Percentiles rank a stretch among this genome's conserved stretches.
Evolutionary conservation across 768 basidiomycete species (phyloP).

Genomic region (Dentipellis fragilis): DNA sequence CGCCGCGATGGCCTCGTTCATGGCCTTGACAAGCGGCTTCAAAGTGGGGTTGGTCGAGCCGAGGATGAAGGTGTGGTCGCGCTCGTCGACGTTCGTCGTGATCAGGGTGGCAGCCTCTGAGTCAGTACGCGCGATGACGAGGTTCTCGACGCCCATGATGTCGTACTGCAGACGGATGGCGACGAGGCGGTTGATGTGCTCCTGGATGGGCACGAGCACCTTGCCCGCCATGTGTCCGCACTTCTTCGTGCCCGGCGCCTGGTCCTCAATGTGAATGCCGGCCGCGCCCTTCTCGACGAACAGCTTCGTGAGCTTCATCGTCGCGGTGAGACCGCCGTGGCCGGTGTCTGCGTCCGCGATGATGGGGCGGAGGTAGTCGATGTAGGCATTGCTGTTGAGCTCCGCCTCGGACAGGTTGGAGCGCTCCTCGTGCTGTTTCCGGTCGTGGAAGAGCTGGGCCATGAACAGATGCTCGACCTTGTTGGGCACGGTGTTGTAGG

Average conservation of each 20-base stretch:
- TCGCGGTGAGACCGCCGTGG: slow-evolving; percentile 94
- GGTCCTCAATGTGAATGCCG: slow-evolving; percentile 96
- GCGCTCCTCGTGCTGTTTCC: slow-evolving; percentile 84
- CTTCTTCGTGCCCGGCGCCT: slow-evolving; percentile 96
- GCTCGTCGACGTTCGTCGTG: slow-evolving; percentile 90
- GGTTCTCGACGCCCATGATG: slow-evolving; percentile 95
- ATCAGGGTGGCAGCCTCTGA: slow-evolving; percentile 97
- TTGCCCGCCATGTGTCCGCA: slow-evolving; percentile 93
- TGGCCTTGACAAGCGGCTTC: slow-evolving; percentile 62
- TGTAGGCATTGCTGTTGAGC: slow-evolving; percentile 53
- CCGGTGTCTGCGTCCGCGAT: slow-evolving; percentile 98
- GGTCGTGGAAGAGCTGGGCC: slow-evolving; percentile 98
- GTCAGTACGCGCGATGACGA: slow-evolving; percentile 89
- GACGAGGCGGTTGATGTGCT: slow-evolving; percentile 96
- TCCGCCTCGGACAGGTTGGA: slow-evolving; percentile 60
- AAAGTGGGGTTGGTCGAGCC: slow-evolving; percentile 75
- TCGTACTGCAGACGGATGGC: slow-evolving; percentile 97
- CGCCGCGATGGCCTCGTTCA: slow-evolving; percentile 74
- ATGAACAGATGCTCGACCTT: slow-evolving; percentile 98
- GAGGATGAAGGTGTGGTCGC: slow-evolving; percentile 97
- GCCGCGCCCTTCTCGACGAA: slow-evolving; percentile 98
- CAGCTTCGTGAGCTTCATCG: slow-evolving; percentile 98
- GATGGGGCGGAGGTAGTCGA: slow-evolving; percentile 92
- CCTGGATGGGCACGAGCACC: slow-evolving; percentile 92
- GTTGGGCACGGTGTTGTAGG: slow-evolving; percentile 96